A percentile compares a stretch with the other conserved stretches of the same genome.
phyloP scores from a whole-genome alignment of 2,329 filamentous ascomycete genomes.

The Diaporthe citri region DNA sequence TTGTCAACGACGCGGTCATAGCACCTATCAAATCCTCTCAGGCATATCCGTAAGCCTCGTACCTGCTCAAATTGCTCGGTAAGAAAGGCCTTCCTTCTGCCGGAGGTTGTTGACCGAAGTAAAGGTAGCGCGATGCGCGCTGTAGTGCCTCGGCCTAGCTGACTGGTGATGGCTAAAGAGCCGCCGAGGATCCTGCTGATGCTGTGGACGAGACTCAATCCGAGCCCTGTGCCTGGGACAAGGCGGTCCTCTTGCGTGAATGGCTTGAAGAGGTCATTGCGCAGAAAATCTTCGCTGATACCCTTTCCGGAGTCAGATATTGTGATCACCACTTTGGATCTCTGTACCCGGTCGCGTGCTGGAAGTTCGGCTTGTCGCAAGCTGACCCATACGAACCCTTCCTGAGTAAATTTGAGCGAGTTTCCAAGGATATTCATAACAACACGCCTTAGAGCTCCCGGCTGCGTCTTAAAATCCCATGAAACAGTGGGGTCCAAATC shows the following conservation, averaged over 20 bases:
- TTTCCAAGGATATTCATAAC: constrained; percentile 69
- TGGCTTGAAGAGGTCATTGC: constrained; percentile 70
- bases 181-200: constrained; percentile 71
- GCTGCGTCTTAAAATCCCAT: constrained; percentile 66
- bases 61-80: background rate
- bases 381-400: constrained; percentile 42
- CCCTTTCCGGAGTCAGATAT: constrained; percentile 76
- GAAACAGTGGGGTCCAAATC: constrained; percentile 53
- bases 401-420: constrained; percentile 64
- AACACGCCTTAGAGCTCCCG: constrained; percentile 61
- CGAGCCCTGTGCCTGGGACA: constrained; percentile 72
- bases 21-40: constrained; percentile 16
- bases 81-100: background rate
- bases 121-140: constrained; percentile 43
- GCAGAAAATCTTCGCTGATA: constrained; percentile 73
- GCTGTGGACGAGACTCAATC: constrained; percentile 72
- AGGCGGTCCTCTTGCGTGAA: constrained; percentile 75
- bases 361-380: constrained; percentile 36
- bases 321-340: constrained; percentile 52
- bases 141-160: constrained; percentile 49
- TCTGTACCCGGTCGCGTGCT: background rate
- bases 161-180: constrained; percentile 68
- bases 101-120: background rate
- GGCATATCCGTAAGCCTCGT: constrained; percentile 4
- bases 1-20: constrained; percentile 13